These are phyloP conservation scores for Ophiostoma pallidulum DNA, from an alignment of 2,329 filamentous ascomycete genomes.

Conservation along the genomic window DNA sequence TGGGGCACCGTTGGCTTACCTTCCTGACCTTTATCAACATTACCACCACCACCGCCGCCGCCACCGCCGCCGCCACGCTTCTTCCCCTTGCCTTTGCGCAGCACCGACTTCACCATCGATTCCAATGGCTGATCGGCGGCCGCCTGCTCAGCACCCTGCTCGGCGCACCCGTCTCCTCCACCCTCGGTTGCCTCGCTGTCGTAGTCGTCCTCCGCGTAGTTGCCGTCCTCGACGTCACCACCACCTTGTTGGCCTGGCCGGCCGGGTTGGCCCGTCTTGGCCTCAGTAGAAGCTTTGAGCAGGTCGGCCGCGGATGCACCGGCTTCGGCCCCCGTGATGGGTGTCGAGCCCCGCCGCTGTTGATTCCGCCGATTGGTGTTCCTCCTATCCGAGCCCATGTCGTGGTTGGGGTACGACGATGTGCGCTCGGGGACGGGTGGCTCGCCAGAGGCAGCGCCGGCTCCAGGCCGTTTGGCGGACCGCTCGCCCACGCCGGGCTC, in stretches of 20 bases:
- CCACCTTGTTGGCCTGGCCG: background rate
- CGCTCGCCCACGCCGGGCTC: background rate
- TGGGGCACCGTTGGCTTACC: background rate
- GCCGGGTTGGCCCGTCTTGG: background rate
- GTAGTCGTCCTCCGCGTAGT: background rate
- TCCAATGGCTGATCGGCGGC: too few species aligned
- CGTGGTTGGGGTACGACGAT: background rate
- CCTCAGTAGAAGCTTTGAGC: background rate
- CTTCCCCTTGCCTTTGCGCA: slow-evolving; percentile 1
- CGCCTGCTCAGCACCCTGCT: background rate
- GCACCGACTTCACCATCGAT: too few species aligned
- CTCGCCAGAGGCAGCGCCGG: background rate
- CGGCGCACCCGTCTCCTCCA: too few species aligned
- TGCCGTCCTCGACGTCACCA: background rate
- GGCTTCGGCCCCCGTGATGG: background rate
- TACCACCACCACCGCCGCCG: background rate
- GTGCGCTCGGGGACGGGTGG: background rate
- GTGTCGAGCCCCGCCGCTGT: background rate
- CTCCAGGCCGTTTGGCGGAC: background rate
- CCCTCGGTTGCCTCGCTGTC: slow-evolving; percentile 3
- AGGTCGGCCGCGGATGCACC: background rate
- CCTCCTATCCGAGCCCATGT: background rate
- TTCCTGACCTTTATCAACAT: background rate
- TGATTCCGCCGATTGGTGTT: background rate
- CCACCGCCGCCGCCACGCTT: background rate